Percentiles rank a stretch among this genome's conserved stretches.
Conservation (phyloP, 164 flowering plant genomes). For the Cinnamomum micranthum region DNA sequence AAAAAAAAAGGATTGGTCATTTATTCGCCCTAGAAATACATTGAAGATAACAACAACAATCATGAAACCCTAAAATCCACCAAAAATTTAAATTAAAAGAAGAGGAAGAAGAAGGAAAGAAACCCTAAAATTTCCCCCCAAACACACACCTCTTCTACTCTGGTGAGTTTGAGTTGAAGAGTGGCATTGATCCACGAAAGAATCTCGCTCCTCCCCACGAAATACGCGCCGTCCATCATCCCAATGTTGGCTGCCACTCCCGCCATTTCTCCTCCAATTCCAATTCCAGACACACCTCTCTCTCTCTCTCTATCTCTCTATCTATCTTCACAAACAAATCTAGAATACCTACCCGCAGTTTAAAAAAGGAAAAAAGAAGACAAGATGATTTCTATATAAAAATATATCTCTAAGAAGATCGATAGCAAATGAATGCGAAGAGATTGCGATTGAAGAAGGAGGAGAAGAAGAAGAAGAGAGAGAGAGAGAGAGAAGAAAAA, state of each 20-base stretch:
- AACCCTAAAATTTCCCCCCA: neutral
- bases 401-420: no score
- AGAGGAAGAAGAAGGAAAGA: neutral
- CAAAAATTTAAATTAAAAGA: no score
- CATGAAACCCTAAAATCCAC: neutral
- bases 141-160: constrained; percentile 61
- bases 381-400: no score
- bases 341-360: neutral
- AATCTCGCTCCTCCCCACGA: constrained; percentile 86
- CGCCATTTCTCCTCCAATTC: constrained; percentile 5
- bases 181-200: constrained; percentile 78
- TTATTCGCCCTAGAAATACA: neutral
- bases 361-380: neutral
- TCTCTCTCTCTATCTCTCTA: no score
- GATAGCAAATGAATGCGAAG: no score
- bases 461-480: neutral
- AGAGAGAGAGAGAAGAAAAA: neutral
- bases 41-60: neutral
- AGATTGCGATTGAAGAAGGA: no score
- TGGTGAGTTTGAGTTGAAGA: constrained; percentile 76
- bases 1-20: neutral
- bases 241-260: constrained; percentile 70
- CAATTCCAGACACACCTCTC: neutral
- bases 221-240: constrained; percentile 90
- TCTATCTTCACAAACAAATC: no score